A percentile compares a stretch with the other conserved stretches of the same genome.
phyloP scores from a whole-genome alignment of 2,329 filamentous ascomycete genomes.

The Neodidymelliopsis sp. region DNA sequence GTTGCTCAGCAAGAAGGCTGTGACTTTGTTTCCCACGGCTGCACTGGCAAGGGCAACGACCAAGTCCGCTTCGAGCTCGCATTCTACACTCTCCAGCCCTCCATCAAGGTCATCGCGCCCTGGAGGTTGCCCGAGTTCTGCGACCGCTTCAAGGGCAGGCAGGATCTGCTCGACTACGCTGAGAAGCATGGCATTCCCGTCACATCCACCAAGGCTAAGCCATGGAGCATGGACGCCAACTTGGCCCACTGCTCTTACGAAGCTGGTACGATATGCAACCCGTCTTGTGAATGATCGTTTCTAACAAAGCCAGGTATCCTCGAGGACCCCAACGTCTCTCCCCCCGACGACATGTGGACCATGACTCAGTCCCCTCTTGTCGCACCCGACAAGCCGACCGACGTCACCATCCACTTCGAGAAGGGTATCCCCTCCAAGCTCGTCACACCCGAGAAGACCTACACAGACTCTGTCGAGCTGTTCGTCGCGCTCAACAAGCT shows the following conservation, averaged over 20 bases:
- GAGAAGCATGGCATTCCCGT: conserved; percentile 72
- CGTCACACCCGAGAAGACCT: conserved; percentile 63
- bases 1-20: conserved; percentile 70
- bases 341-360: conserved; percentile 83
- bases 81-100: conserved; percentile 68
- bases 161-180: conserved; percentile 77
- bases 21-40: conserved; percentile 57
- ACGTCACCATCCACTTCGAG: conserved; percentile 75
- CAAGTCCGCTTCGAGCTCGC: conserved; percentile 71
- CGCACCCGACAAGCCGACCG: conserved; percentile 73
- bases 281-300: too few relatives aligned
- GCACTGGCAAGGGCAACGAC: conserved; percentile 63
- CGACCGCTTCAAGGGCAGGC: conserved; percentile 73
- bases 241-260: conserved; percentile 82
- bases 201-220: conserved; percentile 74
- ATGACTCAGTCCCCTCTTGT: conserved; percentile 72
- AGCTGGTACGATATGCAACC: conserved; percentile 60
- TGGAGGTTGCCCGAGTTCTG: conserved; percentile 76
- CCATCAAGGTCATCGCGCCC: conserved; percentile 76
- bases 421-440: conserved; percentile 78
- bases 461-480: conserved; percentile 74
- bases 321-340: conserved; percentile 69
- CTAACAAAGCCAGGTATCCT: conserved; percentile 57
- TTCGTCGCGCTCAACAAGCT: conserved; percentile 77
- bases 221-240: conserved; percentile 65